Percentiles rank a stretch among this genome's conserved stretches.
Conservation (phyloP, 805 yeast genomes). For the Vanderwaltozyma tropicalis region DNA sequence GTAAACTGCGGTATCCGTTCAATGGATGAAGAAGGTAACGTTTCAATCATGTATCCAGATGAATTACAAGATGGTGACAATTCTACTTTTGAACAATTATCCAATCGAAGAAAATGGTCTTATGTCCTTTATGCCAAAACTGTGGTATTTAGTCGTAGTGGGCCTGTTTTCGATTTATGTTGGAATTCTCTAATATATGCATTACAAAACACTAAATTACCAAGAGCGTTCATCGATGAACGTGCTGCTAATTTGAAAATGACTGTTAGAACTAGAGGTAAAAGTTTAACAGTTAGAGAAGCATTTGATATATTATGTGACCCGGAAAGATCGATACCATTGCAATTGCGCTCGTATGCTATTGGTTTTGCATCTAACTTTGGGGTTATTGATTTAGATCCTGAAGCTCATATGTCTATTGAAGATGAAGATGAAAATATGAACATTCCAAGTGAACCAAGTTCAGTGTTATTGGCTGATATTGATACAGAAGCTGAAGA, state of each 20-base stretch:
- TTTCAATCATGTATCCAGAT: conserved; percentile 38
- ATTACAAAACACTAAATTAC: conserved; percentile 48
- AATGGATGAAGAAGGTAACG: conserved; percentile 40
- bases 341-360: conserved; percentile 32
- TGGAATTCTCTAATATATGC: conserved; percentile 62
- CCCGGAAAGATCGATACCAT: conserved; percentile 28
- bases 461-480: conserved; percentile 51
- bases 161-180: conserved; percentile 70
- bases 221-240: conserved; percentile 60
- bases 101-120: conserved; percentile 37
- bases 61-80: conserved; percentile 24
- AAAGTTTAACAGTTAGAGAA: conserved; percentile 36
- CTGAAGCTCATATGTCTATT: conserved; percentile 24
- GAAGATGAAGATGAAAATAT: conserved; percentile 23
- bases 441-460: conserved; percentile 24
- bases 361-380: conserved; percentile 41
- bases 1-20: conserved; percentile 35
- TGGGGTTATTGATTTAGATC: conserved; percentile 44
- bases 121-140: conserved; percentile 62
- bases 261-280: conserved; percentile 43
- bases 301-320: conserved; percentile 52
- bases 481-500: conserved; percentile 83
- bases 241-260: conserved; percentile 41
- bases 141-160: conserved; percentile 69
- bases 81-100: conserved; percentile 10